A percentile compares a stretch with the other conserved stretches of the same genome.
Evolutionary conservation across 2,329 filamentous ascomycete species (phyloP).

Genomic region (Coniochaeta sp.): DNA sequence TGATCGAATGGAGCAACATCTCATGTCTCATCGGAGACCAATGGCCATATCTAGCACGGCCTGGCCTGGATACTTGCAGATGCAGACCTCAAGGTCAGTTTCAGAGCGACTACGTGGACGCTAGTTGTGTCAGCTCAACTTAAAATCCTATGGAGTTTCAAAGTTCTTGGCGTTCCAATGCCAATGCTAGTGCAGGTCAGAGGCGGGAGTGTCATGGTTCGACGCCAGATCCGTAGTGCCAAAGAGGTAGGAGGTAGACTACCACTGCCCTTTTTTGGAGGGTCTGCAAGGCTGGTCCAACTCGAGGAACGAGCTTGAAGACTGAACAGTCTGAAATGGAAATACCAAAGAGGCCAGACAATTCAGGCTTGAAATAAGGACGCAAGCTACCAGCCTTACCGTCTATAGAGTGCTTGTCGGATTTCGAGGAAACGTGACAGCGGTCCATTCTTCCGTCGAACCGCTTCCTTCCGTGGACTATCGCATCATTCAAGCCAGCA

Average conservation of each 20-base stretch:
- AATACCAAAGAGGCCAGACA: background rate
- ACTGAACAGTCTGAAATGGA: background rate
- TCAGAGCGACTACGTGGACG: background rate
- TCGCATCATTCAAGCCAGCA: background rate
- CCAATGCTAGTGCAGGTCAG: background rate
- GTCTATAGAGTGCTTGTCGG: background rate
- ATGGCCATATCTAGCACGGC: background rate
- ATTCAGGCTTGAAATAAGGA: background rate
- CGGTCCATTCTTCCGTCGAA: background rate
- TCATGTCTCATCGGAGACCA: background rate
- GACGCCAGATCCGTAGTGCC: background rate
- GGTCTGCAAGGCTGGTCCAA: no score
- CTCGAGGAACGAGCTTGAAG: background rate
- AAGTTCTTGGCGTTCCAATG: background rate
- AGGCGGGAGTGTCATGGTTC: background rate
- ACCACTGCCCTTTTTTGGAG: no score
- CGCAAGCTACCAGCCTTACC: background rate
- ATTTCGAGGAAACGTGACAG: background rate
- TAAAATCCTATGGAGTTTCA: background rate
- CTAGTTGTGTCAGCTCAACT: background rate
- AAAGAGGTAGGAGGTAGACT: background rate
- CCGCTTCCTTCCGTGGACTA: background rate
- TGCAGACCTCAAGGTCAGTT: background rate
- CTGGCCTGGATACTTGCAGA: background rate
- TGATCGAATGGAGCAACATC: no score